phyloP scores from a whole-genome alignment of 306 rosid genomes.

The Pterocarpus santalinus region DNA sequence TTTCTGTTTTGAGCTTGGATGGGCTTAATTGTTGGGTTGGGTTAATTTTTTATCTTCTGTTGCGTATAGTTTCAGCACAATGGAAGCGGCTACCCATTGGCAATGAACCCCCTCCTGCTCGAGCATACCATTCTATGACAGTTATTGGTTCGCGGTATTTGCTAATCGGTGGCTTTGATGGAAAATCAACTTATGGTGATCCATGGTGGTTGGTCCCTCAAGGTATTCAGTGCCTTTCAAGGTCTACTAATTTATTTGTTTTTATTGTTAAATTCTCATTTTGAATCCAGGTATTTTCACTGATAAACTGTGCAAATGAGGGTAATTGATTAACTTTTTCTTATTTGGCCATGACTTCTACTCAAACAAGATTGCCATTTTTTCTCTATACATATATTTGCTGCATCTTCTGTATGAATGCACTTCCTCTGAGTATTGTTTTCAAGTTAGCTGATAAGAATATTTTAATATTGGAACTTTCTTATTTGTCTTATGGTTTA shows the following conservation, averaged over 20 bases:
- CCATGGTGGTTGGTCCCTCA: constrained; percentile 97
- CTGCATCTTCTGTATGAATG: background rate
- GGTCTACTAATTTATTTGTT: constrained; percentile 16
- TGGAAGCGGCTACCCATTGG: constrained; percentile 92
- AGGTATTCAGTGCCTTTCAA: constrained; percentile 62
- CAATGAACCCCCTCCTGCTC: constrained; percentile 92
- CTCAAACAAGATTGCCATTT: constrained; percentile 22
- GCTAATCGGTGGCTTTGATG: constrained; percentile 95
- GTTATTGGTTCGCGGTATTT: constrained; percentile 78
- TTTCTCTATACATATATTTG: background rate
- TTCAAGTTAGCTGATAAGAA: constrained; percentile 32
- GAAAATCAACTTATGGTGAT: constrained; percentile 90
- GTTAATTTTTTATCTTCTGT: constrained; percentile 39
- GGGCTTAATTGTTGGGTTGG: background rate
- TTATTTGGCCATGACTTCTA: constrained; percentile 24
- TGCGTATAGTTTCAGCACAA: constrained; percentile 79
- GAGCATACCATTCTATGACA: constrained; percentile 95
- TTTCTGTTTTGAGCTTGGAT: constrained; percentile 23
- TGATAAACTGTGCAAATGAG: constrained; percentile 27
- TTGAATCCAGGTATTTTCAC: constrained; percentile 17
- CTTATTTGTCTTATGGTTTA: constrained; percentile 23
- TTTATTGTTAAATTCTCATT: constrained; percentile 1
- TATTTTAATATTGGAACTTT: constrained; percentile 23
- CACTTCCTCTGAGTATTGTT: constrained; percentile 24
- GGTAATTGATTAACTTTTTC: constrained; percentile 22